A percentile compares a stretch with the other conserved stretches of the same genome.
Evolutionary conservation across 2,329 filamentous ascomycete species (phyloP).

Genomic region (Botrytis porri): DNA sequence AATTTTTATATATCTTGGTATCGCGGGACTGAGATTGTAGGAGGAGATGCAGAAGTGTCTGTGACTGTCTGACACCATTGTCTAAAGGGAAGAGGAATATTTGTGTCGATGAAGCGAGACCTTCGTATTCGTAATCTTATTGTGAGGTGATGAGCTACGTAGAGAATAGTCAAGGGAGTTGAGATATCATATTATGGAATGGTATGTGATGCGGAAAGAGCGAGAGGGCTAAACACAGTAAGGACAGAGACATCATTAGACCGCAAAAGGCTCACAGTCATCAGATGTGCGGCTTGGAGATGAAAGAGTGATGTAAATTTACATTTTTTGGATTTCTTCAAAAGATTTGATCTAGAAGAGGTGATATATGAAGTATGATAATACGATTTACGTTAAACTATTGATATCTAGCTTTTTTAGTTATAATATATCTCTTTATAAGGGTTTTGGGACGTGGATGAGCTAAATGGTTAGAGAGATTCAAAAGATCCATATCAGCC

Average conservation of each 20-base stretch:
- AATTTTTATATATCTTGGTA: neutral
- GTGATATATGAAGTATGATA: too few species aligned
- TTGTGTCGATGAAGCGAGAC: neutral
- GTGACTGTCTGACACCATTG: neutral
- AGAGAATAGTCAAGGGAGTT: neutral
- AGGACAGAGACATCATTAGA: neutral
- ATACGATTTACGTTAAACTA: fast-evolving
- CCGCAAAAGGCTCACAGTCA: neutral
- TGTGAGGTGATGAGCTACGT: neutral
- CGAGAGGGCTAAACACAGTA: neutral
- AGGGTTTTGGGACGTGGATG: neutral
- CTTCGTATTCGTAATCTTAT: neutral
- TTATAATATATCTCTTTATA: neutral
- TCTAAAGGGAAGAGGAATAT: neutral
- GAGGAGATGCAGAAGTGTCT: neutral
- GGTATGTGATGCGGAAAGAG: neutral
- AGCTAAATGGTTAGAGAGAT: neutral
- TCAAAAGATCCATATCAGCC: neutral
- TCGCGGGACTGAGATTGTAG: neutral
- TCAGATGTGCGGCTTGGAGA: neutral
- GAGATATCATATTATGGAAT: neutral
- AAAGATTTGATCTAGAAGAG: neutral
- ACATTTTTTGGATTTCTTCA: neutral
- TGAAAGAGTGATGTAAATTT: neutral
- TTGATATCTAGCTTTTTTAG: neutral